These are phyloP conservation scores for Rhodotorula sp. DNA, from an alignment of 1,284 basidiomycete genomes.

Conservation along the genomic window DNA sequence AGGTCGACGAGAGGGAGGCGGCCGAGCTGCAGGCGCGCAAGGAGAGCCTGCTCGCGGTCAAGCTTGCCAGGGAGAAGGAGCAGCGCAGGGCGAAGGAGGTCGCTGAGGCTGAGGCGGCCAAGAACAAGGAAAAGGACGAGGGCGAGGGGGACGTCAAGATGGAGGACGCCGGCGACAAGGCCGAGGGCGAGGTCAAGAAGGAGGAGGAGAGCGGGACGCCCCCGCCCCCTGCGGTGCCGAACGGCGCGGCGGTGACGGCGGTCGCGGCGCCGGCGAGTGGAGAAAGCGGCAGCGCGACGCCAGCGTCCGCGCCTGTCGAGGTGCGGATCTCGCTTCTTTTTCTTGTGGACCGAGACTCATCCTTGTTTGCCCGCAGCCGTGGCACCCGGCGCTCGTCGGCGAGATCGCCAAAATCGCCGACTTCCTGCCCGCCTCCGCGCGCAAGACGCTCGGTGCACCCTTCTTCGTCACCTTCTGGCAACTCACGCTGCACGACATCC, in stretches of 20 bases:
- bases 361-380: slow-evolving; percentile 54
- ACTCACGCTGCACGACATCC: slow-evolving; percentile 80
- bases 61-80: slow-evolving; percentile 45
- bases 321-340: background rate
- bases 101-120: slow-evolving; percentile 45
- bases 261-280: background rate
- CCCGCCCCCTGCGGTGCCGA: slow-evolving; percentile 2
- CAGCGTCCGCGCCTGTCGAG: background rate
- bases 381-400: slow-evolving; percentile 69
- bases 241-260: background rate
- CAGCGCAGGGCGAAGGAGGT: background rate
- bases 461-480: slow-evolving; percentile 97
- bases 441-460: slow-evolving; percentile 61
- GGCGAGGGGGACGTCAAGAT: slow-evolving; percentile 25
- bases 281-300: slow-evolving; percentile 3
- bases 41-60: slow-evolving; percentile 54
- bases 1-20: slow-evolving; percentile 32
- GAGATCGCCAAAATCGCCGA: slow-evolving; percentile 70
- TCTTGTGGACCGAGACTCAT: background rate
- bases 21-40: slow-evolving; percentile 21
- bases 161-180: background rate
- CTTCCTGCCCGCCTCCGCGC: slow-evolving; percentile 59
- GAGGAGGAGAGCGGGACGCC: slow-evolving; percentile 19
- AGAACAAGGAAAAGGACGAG: slow-evolving; percentile 47
- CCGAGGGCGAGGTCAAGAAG: slow-evolving; percentile 49